Conservation (phyloP, 495 filamentous ascomycete genomes). For the Penicillium malachiteum region DNA sequence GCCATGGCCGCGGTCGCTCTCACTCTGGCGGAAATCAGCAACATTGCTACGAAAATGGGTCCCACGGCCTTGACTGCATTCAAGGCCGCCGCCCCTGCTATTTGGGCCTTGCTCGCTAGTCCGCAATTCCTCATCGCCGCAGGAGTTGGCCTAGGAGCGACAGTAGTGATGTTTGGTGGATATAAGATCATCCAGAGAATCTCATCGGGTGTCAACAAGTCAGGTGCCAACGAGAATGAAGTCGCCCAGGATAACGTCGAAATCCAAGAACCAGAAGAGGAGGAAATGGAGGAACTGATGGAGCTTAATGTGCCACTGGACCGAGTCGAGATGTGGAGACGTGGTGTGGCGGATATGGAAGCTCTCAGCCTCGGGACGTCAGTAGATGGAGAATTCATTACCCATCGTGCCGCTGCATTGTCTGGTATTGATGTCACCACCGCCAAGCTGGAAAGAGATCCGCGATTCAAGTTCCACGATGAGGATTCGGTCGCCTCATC, state of each 20-base stretch:
- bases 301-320: constrained; percentile 58
- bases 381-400: constrained; percentile 86
- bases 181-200: constrained; percentile 96
- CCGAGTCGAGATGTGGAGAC: constrained; percentile 76
- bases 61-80: constrained; percentile 72
- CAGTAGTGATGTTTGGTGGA: constrained; percentile 89
- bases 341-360: constrained; percentile 75
- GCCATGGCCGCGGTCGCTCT: constrained; percentile 93
- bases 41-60: constrained; percentile 77
- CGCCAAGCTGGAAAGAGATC: constrained; percentile 33
- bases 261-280: constrained; percentile 2
- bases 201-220: constrained; percentile 22
- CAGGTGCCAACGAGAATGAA: constrained; percentile 2
- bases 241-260: constrained; percentile 5
- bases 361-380: constrained; percentile 60
- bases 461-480: constrained; percentile 43
- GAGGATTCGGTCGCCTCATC: constrained; percentile 37
- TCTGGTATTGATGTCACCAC: constrained; percentile 49
- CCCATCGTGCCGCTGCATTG: constrained; percentile 67
- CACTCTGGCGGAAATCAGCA: constrained; percentile 86
- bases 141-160: constrained; percentile 83
- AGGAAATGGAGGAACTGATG: constrained; percentile 58
- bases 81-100: constrained; percentile 75
- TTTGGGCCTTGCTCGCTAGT: constrained; percentile 82
- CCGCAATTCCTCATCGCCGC: constrained; percentile 94